A percentile compares a stretch with the other conserved stretches of the same genome.
phyloP scores from a whole-genome alignment of 306 rosid genomes.

The Bauhinia variegata region DNA sequence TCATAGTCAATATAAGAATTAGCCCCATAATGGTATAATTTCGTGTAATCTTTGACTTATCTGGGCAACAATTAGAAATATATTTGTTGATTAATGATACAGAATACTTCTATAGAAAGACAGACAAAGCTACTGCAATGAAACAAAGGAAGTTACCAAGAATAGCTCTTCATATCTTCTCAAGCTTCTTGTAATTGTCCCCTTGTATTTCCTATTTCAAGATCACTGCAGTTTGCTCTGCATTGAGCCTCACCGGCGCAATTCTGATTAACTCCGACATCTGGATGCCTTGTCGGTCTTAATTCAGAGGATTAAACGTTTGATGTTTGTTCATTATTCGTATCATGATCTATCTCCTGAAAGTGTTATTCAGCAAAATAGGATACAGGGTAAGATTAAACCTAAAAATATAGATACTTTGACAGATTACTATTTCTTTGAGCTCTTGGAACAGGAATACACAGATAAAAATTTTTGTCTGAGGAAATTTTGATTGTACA shows the following conservation, averaged over 20 bases:
- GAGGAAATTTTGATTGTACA: background rate
- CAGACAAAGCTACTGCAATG: background rate
- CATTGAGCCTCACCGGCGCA: slow-evolving; percentile 42
- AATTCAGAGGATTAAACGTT: slow-evolving; percentile 35
- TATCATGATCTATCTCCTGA: slow-evolving; percentile 22
- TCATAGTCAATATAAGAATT: background rate
- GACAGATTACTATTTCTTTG: background rate
- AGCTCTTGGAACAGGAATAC: background rate
- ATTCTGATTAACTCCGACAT: slow-evolving; percentile 33
- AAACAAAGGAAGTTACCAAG: slow-evolving; percentile 24
- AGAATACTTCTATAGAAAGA: no score
- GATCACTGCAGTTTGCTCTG: slow-evolving; percentile 33
- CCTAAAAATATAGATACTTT: background rate
- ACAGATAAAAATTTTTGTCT: background rate
- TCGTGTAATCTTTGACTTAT: background rate
- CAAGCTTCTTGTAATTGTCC: slow-evolving; percentile 26
- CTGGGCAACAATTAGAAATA: background rate
- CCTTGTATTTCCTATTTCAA: slow-evolving; percentile 33
- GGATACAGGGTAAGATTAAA: slow-evolving; percentile 8
- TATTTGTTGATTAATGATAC: background rate
- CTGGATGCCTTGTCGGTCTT: slow-evolving; percentile 37
- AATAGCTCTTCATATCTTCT: slow-evolving; percentile 22
- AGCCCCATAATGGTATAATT: background rate
- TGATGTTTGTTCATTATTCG: slow-evolving; percentile 38
- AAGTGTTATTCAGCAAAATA: slow-evolving; percentile 1